Base-by-base conservation (phyloP, 2,329 filamentous ascomycete genomes). In the Pyrenochaeta sp. region DNA sequence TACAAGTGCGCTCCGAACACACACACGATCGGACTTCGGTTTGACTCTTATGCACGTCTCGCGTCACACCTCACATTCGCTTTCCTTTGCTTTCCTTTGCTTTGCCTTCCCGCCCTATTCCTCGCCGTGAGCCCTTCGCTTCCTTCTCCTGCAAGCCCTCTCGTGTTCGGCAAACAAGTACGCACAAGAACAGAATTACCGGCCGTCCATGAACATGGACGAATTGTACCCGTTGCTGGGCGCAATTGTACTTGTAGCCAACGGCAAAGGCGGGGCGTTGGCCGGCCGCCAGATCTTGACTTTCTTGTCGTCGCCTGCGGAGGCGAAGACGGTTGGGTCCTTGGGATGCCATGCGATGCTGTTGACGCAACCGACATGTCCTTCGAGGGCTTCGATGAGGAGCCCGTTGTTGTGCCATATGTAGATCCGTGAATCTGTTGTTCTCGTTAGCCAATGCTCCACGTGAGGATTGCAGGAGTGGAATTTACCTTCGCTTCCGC, bases 361-460 rank as follows among this genome's bases (percentile, higher is more conserved):
- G 67, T 96, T 97, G 53, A 94, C 93, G 48, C 84, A 86, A 22
- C 90, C 87, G 6, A 77, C 75, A 60, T 97, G 93, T 0, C 86
- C 92, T 21, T 84, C 81, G 3, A 97, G 76, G 34, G 83, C 86
- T 63, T 91, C 89, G 5, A 99, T 84, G 1, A 87, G 78, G 5
- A 81, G 78, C 5, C 90, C 90, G 23, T 88, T 87, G 69, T 90
- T 94, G 69, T 96, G 89, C 90, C 92, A 97, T 49, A 99, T 89
- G 67, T 90, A 87, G 28, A 97, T 81, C 42, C 81, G 80, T 2
- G 82, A 82, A 69, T 87, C 84, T 86, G 3, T 20, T 19, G 8
- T 10, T 8, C 11, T 10, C 24, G n/a, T 49, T 34, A 52, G 44
- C 17, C 13, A 5, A 26, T 27, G 15, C 18, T 14, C 20, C 3